Conservation (phyloP, 345 rosid genomes). For the Citrus hindsii region DNA sequence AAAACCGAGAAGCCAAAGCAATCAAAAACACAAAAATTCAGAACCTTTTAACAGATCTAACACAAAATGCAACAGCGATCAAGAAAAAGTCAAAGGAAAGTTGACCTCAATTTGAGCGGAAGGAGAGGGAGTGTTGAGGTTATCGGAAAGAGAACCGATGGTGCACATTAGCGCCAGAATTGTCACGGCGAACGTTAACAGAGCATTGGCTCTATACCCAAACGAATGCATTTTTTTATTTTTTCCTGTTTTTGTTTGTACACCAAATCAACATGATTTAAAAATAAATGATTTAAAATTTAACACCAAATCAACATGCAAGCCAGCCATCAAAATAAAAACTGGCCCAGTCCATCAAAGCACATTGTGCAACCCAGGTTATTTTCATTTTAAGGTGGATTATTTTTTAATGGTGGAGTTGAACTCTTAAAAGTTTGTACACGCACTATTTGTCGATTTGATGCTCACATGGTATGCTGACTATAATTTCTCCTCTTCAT, state of each 20-base stretch:
- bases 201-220: slow-evolving; percentile 83
- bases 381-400: no score
- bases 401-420: no score
- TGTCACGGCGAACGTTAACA: slow-evolving; percentile 77
- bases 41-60: background rate
- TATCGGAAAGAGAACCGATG: slow-evolving; percentile 80
- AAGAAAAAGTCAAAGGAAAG: background rate
- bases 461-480: no score
- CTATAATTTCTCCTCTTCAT: no score
- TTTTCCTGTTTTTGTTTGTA: background rate
- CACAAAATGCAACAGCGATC: background rate
- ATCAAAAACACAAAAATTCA: slow-evolving; percentile 11
- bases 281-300: no score
- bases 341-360: no score
- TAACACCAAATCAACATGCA: no score
- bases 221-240: slow-evolving; percentile 66
- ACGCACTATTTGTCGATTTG: no score
- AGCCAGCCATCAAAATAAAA: no score
- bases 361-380: no score
- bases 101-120: slow-evolving; percentile 83
- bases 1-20: slow-evolving; percentile 12
- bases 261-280: background rate
- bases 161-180: slow-evolving; percentile 85
- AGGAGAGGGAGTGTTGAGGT: slow-evolving; percentile 73
- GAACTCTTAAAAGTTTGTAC: background rate